Evolutionary conservation across 2,329 filamentous ascomycete genomes (phyloP).

Genomic region (Aspergillus texensis): DNA sequence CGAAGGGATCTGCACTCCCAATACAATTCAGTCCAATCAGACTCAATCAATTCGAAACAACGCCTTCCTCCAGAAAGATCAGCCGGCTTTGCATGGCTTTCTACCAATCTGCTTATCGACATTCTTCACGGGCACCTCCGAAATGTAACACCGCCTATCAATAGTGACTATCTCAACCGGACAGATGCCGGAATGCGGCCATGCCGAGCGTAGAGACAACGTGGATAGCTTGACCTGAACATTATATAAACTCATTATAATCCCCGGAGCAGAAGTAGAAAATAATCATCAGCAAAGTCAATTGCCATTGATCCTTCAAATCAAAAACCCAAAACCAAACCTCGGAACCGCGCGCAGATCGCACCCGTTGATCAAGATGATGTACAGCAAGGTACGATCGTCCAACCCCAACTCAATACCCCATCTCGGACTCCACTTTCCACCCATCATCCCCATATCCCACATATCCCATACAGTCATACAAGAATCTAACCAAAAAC

Average conservation of each 20-base stretch:
- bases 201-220: not conserved
- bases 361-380: slow-evolving; percentile 22
- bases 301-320: not conserved
- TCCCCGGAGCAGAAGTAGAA: not conserved
- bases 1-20: not conserved
- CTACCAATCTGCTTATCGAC: slow-evolving; percentile 13
- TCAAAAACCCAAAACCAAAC: not conserved
- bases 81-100: slow-evolving; percentile 1
- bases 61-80: not conserved
- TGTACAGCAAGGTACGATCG: slow-evolving; percentile 26
- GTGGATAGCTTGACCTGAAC: not conserved
- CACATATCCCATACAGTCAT: not conserved
- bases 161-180: not conserved
- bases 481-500: not conserved
- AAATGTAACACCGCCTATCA: slow-evolving; percentile 14
- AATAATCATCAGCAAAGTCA: not conserved
- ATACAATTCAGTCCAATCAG: not conserved
- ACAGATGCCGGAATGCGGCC: not conserved
- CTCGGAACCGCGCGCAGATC: not conserved
- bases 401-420: not conserved
- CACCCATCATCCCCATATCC: too few relatives aligned
- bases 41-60: not conserved
- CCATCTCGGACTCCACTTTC: not conserved
- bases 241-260: not conserved
- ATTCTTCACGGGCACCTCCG: slow-evolving; percentile 13